Percentiles rank a stretch among this genome's conserved stretches.
Conservation (phyloP, 257 asterid species). For the Thymus mandschuricus region DNA sequence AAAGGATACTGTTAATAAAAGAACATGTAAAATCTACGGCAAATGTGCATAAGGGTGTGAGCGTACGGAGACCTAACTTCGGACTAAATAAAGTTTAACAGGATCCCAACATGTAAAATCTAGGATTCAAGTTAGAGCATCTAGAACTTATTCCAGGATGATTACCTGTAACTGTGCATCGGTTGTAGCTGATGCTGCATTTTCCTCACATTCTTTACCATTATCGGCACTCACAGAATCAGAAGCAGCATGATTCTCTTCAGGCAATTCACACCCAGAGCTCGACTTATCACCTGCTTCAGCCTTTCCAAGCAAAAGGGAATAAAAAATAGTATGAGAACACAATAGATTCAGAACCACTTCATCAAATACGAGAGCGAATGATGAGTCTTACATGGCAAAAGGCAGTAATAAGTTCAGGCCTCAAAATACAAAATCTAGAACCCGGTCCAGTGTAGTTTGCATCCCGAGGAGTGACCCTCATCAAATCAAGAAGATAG, state of each 20-base stretch:
- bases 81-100: constrained; percentile 16
- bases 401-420: constrained; percentile 80
- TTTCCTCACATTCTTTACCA: constrained; percentile 44
- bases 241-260: constrained; percentile 38
- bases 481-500: constrained; percentile 93
- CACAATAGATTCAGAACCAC: constrained; percentile 1
- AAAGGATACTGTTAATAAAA: not conserved
- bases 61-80: not conserved
- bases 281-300: constrained; percentile 63
- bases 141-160: constrained; percentile 21
- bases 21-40: not conserved
- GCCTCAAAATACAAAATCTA: constrained; percentile 88
- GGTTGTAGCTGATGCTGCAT: constrained; percentile 37
- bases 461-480: constrained; percentile 99
- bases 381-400: constrained; percentile 59
- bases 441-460: constrained; percentile 77
- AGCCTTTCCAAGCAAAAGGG: constrained; percentile 45
- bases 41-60: not conserved
- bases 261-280: constrained; percentile 46
- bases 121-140: constrained; percentile 20
- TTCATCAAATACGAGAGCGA: not conserved
- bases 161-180: constrained; percentile 46
- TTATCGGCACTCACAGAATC: constrained; percentile 46
- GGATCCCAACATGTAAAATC: constrained; percentile 15
- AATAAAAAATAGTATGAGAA: constrained; percentile 29